phyloP scores from a whole-genome alignment of 1,139 yeast species.

The Lodderomyces metapsilosis region DNA sequence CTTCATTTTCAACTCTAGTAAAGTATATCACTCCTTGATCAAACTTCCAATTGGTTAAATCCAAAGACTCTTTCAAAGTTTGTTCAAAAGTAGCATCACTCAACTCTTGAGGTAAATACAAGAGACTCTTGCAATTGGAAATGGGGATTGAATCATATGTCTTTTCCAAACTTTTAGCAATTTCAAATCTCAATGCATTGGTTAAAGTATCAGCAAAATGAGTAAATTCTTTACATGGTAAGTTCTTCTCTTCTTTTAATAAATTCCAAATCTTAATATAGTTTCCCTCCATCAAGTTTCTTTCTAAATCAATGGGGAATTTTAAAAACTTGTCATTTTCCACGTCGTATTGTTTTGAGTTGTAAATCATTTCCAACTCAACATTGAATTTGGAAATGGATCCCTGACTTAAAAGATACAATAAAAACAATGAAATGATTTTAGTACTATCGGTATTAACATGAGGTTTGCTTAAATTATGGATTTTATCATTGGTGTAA shows the following conservation, averaged over 20 bases:
- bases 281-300: constrained; percentile 95
- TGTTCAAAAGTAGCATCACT: constrained; percentile 58
- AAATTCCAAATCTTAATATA: constrained; percentile 90
- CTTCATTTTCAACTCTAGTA: constrained; percentile 32
- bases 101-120: constrained; percentile 67
- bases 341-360: constrained; percentile 45
- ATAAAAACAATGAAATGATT: constrained; percentile 71
- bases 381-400: constrained; percentile 86
- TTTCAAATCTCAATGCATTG: constrained; percentile 78
- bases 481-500: constrained; percentile 51
- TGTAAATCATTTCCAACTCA: constrained; percentile 73
- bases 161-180: constrained; percentile 81
- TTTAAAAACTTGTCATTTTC: constrained; percentile 56
- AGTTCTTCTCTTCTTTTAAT: constrained; percentile 51
- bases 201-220: constrained; percentile 65
- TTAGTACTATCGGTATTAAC: constrained; percentile 58
- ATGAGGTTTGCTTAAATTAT: constrained; percentile 49
- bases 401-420: constrained; percentile 77
- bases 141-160: constrained; percentile 77
- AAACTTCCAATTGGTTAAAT: constrained; percentile 62
- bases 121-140: constrained; percentile 76
- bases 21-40: constrained; percentile 62
- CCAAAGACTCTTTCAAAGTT: constrained; percentile 52
- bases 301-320: constrained; percentile 86
- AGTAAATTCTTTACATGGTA: constrained; percentile 58